phyloP scores from a whole-genome alignment of 2,329 filamentous ascomycete species.

The Tolypocladium inflatum region DNA sequence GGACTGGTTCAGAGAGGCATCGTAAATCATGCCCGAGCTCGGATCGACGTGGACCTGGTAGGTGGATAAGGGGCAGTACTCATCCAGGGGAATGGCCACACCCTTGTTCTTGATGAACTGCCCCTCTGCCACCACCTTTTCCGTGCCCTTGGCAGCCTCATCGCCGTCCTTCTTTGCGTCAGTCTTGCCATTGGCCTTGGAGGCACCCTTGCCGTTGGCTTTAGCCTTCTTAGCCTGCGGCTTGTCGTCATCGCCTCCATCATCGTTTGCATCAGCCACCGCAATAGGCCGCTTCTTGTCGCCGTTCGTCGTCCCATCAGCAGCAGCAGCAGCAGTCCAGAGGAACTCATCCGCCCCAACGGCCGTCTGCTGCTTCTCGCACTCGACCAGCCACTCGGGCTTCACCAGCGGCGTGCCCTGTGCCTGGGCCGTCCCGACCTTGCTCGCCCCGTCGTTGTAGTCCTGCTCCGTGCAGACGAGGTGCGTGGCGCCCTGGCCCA shows the following conservation, averaged over 20 bases:
- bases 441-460: conserved; percentile 36
- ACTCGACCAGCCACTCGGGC: conserved; percentile 54
- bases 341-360: conserved; percentile 14
- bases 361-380: conserved; percentile 21
- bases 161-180: conserved; percentile 15
- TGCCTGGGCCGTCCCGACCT: conserved; percentile 38
- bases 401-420: conserved; percentile 45
- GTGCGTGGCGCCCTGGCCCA: conserved; percentile 44
- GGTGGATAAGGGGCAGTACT: conserved; percentile 24
- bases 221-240: conserved; percentile 21
- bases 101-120: conserved; percentile 38
- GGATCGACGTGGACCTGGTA: conserved; percentile 57
- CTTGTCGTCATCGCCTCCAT: conserved; percentile 12
- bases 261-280: conserved; percentile 9
- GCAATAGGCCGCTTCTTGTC: conserved; percentile 16
- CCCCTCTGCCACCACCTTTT: conserved; percentile 28
- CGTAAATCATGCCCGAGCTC: conserved; percentile 55
- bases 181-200: conserved; percentile 24
- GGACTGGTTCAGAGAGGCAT: conserved; percentile 72
- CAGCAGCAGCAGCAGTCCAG: conserved; percentile 9
- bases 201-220: conserved; percentile 9
- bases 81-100: conserved; percentile 41
- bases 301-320: conserved; percentile 2
- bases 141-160: conserved; percentile 20
- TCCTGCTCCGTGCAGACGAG: conserved; percentile 47